These are phyloP conservation scores for Streptanthus diversifolius DNA, from an alignment of 345 rosid genomes.

Conservation along the genomic window DNA sequence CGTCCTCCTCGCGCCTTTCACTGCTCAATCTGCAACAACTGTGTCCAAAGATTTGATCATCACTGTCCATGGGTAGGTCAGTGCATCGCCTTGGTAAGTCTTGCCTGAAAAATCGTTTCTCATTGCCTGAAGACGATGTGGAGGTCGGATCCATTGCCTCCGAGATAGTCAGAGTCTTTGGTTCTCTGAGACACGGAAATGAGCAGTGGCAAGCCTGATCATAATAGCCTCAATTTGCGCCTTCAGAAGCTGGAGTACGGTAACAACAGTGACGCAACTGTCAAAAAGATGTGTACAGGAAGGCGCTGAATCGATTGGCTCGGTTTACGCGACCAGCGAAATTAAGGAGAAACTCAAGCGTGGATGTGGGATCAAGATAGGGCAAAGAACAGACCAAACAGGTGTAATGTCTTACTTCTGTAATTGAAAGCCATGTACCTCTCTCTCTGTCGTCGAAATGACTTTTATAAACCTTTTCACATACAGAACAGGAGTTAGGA, in stretches of 20 bases:
- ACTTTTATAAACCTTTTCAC: neutral
- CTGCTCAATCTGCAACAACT: constrained; percentile 91
- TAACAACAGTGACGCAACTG: constrained; percentile 29
- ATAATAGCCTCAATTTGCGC: constrained; percentile 21
- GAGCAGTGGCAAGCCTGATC: constrained; percentile 26
- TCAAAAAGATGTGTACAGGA: constrained; percentile 30
- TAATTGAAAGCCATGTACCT: constrained; percentile 3
- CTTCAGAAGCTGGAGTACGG: constrained; percentile 39
- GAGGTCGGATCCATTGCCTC: constrained; percentile 28
- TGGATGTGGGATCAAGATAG: constrained; percentile 13
- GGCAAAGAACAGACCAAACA: neutral
- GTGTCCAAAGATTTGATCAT: constrained; percentile 90
- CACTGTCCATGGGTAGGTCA: constrained; percentile 99
- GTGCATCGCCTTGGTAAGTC: constrained; percentile 78
- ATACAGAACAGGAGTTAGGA: neutral
- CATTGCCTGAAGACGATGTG: constrained; percentile 31
- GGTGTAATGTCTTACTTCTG: neutral
- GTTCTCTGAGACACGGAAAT: constrained; percentile 36
- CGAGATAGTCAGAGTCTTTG: constrained; percentile 29
- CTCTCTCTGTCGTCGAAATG: neutral
- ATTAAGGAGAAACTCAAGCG: constrained; percentile 19
- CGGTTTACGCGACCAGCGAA: constrained; percentile 19
- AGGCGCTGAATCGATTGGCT: constrained; percentile 21
- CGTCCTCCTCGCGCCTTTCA: constrained; percentile 92
- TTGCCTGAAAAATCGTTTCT: neutral